phyloP scores from a whole-genome alignment of 2,329 filamentous ascomycete species.

The Stagonosporopsis tanaceti region DNA sequence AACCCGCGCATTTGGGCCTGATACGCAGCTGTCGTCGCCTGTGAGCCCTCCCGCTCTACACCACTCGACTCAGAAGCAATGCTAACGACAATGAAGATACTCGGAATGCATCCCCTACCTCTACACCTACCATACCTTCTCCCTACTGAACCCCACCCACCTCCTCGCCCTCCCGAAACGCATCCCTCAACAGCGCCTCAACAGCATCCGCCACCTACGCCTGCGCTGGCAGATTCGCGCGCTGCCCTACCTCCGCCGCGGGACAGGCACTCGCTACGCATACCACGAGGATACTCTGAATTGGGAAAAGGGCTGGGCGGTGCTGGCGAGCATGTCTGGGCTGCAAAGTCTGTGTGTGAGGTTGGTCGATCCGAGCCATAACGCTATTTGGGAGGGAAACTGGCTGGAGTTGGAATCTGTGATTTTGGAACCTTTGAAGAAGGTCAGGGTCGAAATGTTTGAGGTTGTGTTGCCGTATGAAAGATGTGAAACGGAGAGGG shows the following conservation, averaged over 20 bases:
- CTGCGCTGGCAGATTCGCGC: constrained; percentile 47
- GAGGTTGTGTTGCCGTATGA: constrained; percentile 43
- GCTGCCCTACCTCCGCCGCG: constrained; percentile 42
- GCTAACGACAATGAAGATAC: constrained; percentile 33
- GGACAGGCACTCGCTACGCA: constrained; percentile 29
- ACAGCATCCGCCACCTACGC: constrained; percentile 38
- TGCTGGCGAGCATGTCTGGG: constrained; percentile 37
- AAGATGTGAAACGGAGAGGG: constrained; percentile 35
- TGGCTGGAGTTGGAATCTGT: constrained; percentile 41
- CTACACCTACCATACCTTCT: constrained; percentile 43
- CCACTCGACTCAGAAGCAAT: neutral
- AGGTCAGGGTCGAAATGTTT: constrained; percentile 25
- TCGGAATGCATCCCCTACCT: constrained; percentile 41
- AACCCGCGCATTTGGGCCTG: constrained; percentile 22
- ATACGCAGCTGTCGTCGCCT: constrained; percentile 39
- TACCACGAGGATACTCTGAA: constrained; percentile 48
- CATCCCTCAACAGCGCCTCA: constrained; percentile 36
- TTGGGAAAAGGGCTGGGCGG: constrained; percentile 43
- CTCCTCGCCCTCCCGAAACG: constrained; percentile 43
- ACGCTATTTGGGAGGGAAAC: constrained; percentile 38
- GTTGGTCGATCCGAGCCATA: constrained; percentile 39
- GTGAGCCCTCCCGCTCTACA: constrained; percentile 18
- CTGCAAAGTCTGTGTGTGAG: constrained; percentile 38
- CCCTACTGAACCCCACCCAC: constrained; percentile 45
- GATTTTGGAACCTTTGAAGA: constrained; percentile 36